Evolutionary conservation across 441 rosid genomes (phyloP).

Genomic region (Gossypium davidsonii): DNA sequence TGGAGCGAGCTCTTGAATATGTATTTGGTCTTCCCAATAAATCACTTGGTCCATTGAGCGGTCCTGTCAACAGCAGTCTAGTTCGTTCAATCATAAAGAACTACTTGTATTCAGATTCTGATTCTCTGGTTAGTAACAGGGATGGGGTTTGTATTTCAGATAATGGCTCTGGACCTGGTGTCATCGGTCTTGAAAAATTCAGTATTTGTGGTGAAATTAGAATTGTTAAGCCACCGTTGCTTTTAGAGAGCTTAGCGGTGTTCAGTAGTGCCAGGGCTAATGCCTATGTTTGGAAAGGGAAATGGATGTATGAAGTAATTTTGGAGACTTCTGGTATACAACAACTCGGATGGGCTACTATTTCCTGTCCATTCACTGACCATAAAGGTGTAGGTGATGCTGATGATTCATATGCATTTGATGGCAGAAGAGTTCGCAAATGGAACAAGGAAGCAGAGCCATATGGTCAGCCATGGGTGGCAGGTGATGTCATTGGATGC

Average conservation of each 20-base stretch:
- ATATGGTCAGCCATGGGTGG: constrained; percentile 92
- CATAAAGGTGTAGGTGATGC: constrained; percentile 96
- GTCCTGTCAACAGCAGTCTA: constrained; percentile 39
- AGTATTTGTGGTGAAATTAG: constrained; percentile 82
- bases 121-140: constrained; percentile 28
- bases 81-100: constrained; percentile 49
- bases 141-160: constrained; percentile 55
- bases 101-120: constrained; percentile 29
- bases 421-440: constrained; percentile 87
- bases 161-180: constrained; percentile 37
- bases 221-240: constrained; percentile 57
- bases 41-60: constrained; percentile 46
- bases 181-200: constrained; percentile 58
- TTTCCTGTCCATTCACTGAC: constrained; percentile 80
- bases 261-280: constrained; percentile 89
- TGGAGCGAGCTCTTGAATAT: constrained; percentile 78
- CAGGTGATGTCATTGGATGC: constrained; percentile 91
- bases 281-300: constrained; percentile 85
- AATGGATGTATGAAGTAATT: constrained; percentile 96
- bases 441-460: constrained; percentile 77
- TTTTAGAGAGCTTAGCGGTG: constrained; percentile 83
- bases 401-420: constrained; percentile 96
- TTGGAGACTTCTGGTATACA: constrained; percentile 90
- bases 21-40: constrained; percentile 61
- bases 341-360: constrained; percentile 95